These are phyloP conservation scores for Agaricus sinodeliciosus DNA, from an alignment of 768 basidiomycete genomes.

Conservation along the genomic window DNA sequence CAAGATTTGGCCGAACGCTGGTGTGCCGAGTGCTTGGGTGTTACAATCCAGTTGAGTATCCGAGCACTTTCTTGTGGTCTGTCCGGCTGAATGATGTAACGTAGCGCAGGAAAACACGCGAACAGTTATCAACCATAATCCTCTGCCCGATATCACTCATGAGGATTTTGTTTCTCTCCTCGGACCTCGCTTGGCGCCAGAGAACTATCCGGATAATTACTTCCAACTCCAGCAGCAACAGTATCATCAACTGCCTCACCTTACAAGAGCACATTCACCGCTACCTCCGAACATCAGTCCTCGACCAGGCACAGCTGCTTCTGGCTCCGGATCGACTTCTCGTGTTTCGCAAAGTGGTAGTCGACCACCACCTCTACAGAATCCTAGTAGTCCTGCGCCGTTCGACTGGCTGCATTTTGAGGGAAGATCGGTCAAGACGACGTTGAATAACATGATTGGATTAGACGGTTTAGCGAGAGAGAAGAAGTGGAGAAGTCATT, in stretches of 20 bases:
- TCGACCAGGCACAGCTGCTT: constrained; percentile 1
- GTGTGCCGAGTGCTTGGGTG: constrained; percentile 80
- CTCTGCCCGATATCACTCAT: constrained; percentile 79
- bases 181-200: constrained; percentile 76
- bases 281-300: constrained; percentile 20
- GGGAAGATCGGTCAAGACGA: constrained; percentile 74
- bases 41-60: constrained; percentile 54
- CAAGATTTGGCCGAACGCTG: constrained; percentile 64
- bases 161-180: constrained; percentile 79
- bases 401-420: constrained; percentile 89
- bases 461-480: constrained; percentile 79
- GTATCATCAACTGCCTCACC: constrained; percentile 25
- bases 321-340: constrained; percentile 17
- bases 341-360: constrained; percentile 24
- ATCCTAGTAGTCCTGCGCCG: constrained; percentile 61
- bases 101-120: constrained; percentile 52
- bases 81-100: constrained; percentile 5
- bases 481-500: constrained; percentile 76
- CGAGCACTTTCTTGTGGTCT: constrained; percentile 1
- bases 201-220: constrained; percentile 53
- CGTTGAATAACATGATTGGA: constrained; percentile 70
- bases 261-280: constrained; percentile 26
- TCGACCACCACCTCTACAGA: constrained; percentile 23
- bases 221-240: constrained; percentile 22
- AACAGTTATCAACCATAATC: constrained; percentile 82